Evolutionary conservation across 176 grass and related monocot genomes (phyloP), one percentile per base, ranked within the genome.

Genomic region (Cymbopogon citratus): DNA sequence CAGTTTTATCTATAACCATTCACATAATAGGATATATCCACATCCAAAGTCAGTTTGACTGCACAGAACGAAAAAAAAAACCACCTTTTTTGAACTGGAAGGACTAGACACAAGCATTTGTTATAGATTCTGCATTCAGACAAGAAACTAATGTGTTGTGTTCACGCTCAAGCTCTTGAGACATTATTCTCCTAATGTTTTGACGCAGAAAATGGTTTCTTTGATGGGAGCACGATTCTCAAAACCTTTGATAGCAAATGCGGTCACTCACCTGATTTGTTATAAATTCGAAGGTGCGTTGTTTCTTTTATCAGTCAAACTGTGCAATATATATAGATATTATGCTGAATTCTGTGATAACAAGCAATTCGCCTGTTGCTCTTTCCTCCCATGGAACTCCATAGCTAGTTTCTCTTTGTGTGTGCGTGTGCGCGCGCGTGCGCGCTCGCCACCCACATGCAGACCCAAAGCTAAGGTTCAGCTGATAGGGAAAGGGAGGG

Each of bases 211-310:
- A 83, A 93, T 98, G 95, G 92, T 93, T 19, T 79, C 86, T 36
- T 87, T 98, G 88, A 98, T 98, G 95, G 95, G 95, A 31, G 88
- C 92, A 28, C 66, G 77, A 6, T 98, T 98, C 81, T 94, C 92
- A 44, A 98, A 94, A 71, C 80, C 92, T 57, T 79, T 98, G 74
- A 63, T 86, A 49, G 92, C 88, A 87, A 81, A 89, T 39, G 36
- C 66, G 64, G 88, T 91, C 16, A 98, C 95, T 51, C 95, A 94
- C 81, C 92, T 98, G 63, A 82, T 98, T 80, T 98, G 95, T 87
- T 94, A 94, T 25, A 98, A 98, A 81, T 95, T 93, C 63, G 92
- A 98, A 78, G 92, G 92, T 98, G 66, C 41, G 74, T 68, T 63
- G 24, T 64, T 64, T 83, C 31, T 84, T 33, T 86, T 40, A n/a